Conservation (phyloP, 768 basidiomycete species). For the Pluteus cervinus region DNA sequence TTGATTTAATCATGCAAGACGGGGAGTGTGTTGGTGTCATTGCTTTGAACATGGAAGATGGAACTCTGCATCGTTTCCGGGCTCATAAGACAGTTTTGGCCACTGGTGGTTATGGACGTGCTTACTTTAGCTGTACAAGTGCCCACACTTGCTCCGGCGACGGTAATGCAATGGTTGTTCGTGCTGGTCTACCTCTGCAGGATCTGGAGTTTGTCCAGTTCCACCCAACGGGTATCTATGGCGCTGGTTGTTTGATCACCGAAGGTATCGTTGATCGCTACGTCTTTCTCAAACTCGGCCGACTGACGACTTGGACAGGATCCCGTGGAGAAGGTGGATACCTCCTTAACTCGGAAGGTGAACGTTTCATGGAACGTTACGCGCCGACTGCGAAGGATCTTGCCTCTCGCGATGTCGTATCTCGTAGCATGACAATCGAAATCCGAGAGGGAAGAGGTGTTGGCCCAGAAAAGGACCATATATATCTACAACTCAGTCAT, state of each 20-base stretch:
- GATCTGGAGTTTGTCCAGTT: constrained; percentile 99
- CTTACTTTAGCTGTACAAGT: constrained; percentile 98
- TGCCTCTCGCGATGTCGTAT: constrained; percentile 98
- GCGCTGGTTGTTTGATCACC: constrained; percentile 97
- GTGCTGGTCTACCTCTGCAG: constrained; percentile 94
- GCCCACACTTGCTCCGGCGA: constrained; percentile 99
- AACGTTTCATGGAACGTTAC: constrained; percentile 99
- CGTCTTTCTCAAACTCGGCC: not conserved
- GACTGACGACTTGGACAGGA: constrained; percentile 38
- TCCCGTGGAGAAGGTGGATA: constrained; percentile 99
- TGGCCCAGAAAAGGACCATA: constrained; percentile 96
- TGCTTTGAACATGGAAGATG: constrained; percentile 99
- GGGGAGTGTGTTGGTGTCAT: constrained; percentile 99
- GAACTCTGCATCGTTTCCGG: constrained; percentile 97
- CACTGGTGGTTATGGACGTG: constrained; percentile 95
- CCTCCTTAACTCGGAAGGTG: constrained; percentile 95
- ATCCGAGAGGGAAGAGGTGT: constrained; percentile 99
- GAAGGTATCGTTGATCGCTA: constrained; percentile 55
- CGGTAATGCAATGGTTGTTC: constrained; percentile 96
- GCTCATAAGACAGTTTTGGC: constrained; percentile 98
- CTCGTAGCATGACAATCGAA: constrained; percentile 98
- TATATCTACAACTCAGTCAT: constrained; percentile 96
- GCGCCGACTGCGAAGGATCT: constrained; percentile 99
- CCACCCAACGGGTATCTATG: constrained; percentile 99
- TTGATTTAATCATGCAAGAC: constrained; percentile 97